Base-by-base conservation (phyloP, 169 alveolate genomes). In the Plasmodium sp. region DNA sequence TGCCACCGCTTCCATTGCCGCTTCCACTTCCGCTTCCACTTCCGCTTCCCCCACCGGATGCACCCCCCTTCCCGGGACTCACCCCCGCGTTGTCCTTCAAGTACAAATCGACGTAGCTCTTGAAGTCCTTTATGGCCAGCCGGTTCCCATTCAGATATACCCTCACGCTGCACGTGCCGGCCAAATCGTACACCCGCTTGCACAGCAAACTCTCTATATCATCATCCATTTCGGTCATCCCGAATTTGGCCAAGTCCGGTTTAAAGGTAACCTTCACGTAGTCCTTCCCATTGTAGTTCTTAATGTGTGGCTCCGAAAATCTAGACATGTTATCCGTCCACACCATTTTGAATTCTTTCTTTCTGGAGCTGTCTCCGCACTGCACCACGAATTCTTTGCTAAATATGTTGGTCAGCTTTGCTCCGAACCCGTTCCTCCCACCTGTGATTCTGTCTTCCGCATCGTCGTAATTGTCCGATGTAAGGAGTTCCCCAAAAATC, bases 351-450 rank as follows among this genome's bases (percentile, higher is more conserved):
- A 98, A 98, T 84, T 97, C 92, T 71, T 81, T 97, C 93, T 94
- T 96, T 85, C 98, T 97, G 93, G 96, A 96, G 84, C 97, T 93
- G 96, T 99, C 99, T 0, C 98, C 99, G 72, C 99, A 98, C 90
- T 99, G 99, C 16, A 99, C 99, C 0, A 97, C 95, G 95, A 99
- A 99, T 92, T 98, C 98, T 56, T 96, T 98, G 36, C 99, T 98
- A 96, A 99, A 99, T 5, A 99, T 99, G 96, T 99, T 99, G 7
- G 99, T 98, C 79, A 99, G 97, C 96, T 99, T 99, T 16, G 99
- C 99, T 3, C 99, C 99, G 94, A 97, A 99, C 10, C 99, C 99
- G 96, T 99, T 99, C 88, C 99, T 96, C 9, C 99, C 99, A 4
- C 99, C 99, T 0, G 99, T 99, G 14, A 99, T 99, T 86, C 99